phyloP scores from a whole-genome alignment of 2,329 filamentous ascomycete species.

The Dactylellina leptospora region DNA sequence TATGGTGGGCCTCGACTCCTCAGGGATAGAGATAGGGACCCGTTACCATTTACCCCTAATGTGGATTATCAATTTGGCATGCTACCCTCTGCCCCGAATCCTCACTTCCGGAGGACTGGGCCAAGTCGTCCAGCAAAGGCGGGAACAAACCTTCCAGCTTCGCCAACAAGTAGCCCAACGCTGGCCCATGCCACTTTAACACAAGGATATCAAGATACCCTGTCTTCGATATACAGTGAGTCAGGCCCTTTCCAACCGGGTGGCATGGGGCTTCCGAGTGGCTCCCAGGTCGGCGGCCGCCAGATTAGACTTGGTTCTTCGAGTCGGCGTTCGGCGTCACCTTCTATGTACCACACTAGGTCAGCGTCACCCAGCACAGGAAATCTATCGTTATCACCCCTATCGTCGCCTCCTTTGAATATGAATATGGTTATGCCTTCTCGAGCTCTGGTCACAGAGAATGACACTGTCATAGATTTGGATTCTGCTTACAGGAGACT shows the following conservation, averaged over 20 bases:
- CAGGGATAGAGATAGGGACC: constrained; percentile 59
- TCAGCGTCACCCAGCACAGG: constrained; percentile 59
- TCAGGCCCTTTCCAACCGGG: constrained; percentile 51
- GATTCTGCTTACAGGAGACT: constrained; percentile 74
- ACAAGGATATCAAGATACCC: constrained; percentile 49
- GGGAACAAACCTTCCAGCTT: constrained; percentile 63
- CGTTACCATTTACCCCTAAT: constrained; percentile 57
- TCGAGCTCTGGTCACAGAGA: constrained; percentile 67
- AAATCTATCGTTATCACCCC: constrained; percentile 57
- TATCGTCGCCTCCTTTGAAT: constrained; percentile 55
- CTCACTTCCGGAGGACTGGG: constrained; percentile 24
- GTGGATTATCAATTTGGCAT: constrained; percentile 70
- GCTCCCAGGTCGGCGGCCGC: constrained; percentile 46
- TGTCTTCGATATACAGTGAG: constrained; percentile 51
- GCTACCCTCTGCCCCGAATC: constrained; percentile 64
- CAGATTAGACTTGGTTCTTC: constrained; percentile 64
- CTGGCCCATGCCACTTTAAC: constrained; percentile 16
- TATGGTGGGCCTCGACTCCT: constrained; percentile 64
- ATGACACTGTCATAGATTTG: constrained; percentile 72
- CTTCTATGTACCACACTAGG: constrained; percentile 57
- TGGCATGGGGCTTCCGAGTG: constrained; percentile 51
- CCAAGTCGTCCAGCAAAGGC: constrained; percentile 51
- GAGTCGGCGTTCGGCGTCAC: constrained; percentile 65
- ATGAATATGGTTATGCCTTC: constrained; percentile 55
- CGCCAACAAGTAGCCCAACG: constrained; percentile 47